Conservation (phyloP, 345 rosid species). For the Murraya paniculata region DNA sequence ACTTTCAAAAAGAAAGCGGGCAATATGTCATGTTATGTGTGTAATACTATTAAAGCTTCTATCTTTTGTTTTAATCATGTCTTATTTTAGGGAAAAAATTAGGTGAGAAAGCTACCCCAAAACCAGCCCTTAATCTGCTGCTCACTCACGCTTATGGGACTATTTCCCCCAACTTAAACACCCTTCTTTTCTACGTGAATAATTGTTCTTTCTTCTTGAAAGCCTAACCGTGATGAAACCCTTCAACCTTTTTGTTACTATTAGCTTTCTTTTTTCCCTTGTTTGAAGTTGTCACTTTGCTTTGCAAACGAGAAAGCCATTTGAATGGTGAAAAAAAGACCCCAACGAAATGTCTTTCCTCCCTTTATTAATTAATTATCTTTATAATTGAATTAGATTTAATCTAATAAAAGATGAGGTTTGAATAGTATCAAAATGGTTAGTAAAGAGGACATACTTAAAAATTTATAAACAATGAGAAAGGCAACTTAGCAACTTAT, state of each 20-base stretch:
- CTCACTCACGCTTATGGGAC: conserved; percentile 19
- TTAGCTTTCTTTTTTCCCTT: background rate
- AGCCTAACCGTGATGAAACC: conserved; percentile 38
- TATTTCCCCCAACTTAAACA: conserved; percentile 15
- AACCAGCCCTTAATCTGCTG: conserved; percentile 10
- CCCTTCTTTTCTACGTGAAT: conserved; percentile 45
- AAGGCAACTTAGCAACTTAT: accelerated
- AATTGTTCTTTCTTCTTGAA: conserved; percentile 40
- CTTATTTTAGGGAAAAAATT: conserved; percentile 23
- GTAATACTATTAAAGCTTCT: background rate
- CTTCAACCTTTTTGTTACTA: conserved; percentile 19
- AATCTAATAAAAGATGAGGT: background rate
- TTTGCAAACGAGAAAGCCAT: conserved; percentile 7
- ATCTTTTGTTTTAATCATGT: conserved; percentile 19
- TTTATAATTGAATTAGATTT: too few relatives aligned
- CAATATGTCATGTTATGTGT: background rate
- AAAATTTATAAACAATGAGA: too few relatives aligned
- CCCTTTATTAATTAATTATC: background rate
- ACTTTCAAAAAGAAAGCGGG: conserved; percentile 14
- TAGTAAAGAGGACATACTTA: too few relatives aligned
- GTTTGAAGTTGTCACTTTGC: background rate
- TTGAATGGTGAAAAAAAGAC: conserved; percentile 17
- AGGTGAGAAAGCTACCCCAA: conserved; percentile 12
- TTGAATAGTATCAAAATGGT: background rate
- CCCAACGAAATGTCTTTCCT: conserved; percentile 5